Base-by-base conservation (phyloP, 257 asterid species). In the Prunella vulgaris region DNA sequence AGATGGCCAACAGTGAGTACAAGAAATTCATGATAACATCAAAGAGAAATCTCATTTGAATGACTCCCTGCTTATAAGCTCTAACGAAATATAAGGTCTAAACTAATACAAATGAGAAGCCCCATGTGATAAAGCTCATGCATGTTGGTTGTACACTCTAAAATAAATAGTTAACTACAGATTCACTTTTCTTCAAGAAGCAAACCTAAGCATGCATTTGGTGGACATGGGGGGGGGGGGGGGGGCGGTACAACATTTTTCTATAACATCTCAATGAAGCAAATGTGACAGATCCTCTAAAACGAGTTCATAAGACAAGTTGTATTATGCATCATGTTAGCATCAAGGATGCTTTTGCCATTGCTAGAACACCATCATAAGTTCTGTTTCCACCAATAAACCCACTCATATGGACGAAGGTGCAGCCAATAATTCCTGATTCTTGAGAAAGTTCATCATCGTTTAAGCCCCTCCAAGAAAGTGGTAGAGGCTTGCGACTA, bases 401-500 rank as follows among this genome's bases (percentile, higher is more conserved):
- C 56, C 75, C 75, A 32, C 75, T 60, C 3, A 71, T 71, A 48
- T 71, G 75, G 69, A 71, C 69, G 20, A 71, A 71, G 18, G 69
- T 60, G 61, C 75, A 60, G 62, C 69, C 69, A 48, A 21, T 46
- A 20, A 71, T 48, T 49, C 75, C 75, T 48, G 75, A 60, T 46
- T 32, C 69, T 48, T 60, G 28, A 17, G 75, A 71, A 32, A 71
- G 75, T 60, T 71, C 62, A 14, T 71, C 54, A 60, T 48, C 75
- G 61, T 71, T 60, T 62, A 71, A 71, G n/a, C 69, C 75, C 62
- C 75, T 71, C 75, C 75, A 71, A 48, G 75, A 71, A 18, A 15
- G 38, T 32, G 75, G 75, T 24, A 71, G 69, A 32, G 69, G 69
- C 22, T 60, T 60, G 67, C 63, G 75, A 60, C 75, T 71, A 3